Base-by-base conservation (phyloP, 768 basidiomycete genomes). In the Suillus ampliporus region DNA sequence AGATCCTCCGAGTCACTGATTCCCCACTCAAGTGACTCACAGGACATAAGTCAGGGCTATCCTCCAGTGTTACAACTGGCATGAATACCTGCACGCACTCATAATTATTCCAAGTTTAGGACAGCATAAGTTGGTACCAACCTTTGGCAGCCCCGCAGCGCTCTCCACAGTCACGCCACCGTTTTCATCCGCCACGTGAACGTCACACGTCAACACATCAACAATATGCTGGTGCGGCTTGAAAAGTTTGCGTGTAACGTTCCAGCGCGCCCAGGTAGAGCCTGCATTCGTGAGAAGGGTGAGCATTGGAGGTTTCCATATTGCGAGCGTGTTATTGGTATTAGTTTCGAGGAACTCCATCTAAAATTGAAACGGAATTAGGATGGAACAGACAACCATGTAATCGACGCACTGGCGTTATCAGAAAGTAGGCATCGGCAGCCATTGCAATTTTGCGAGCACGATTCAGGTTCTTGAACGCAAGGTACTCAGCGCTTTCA, bases 291-390 rank as follows among this genome's bases (percentile, higher is more conserved):
- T 83, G 64, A 88, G 69, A 38, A 88, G 80, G 7, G 83, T 74
- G 48, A 88, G 79, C 64, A 89, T 71, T 1, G 88, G 86, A 0
- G 81, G 79, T 66, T 89, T 89, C 43, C 78, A 85, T 40, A 87
- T 69, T 2, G 77, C 82, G 35, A 89, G 70, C 0, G 79, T 73
- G 57, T 79, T 75, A 5, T 75, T 63, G 37, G 79, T 71, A 37
- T 77, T 64, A 26, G 81, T 77, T 5, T 72, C 62, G 56, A 84
- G 70, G 69, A 86, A 84, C 56, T 77, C 74, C 68, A 82, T 77
- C 84, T 87, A 61, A 23, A 52, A 50, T 40, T 19, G n/a, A 23
- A n/a, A 10, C 48, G 58, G 5, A 40, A 9, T 21, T 35, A 41
- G 48, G 13, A 7, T 44, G 40, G 34, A 26, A 21, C 14, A 38